phyloP scores from a whole-genome alignment of 257 asterid species.

The Echium plantagineum region DNA sequence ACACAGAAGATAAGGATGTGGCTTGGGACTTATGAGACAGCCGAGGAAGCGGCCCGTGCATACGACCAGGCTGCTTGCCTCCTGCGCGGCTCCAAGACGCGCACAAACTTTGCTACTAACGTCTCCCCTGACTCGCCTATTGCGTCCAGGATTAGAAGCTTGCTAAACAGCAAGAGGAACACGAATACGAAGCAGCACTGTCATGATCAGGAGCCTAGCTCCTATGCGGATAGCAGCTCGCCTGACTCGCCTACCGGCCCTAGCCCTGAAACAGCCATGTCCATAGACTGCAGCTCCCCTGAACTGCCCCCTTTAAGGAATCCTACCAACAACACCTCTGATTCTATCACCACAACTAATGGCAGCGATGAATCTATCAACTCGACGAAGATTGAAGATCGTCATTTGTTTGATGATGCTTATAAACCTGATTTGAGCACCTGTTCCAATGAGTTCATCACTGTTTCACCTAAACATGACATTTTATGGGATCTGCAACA shows the following conservation, averaged over 20 bases:
- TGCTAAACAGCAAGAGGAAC: constrained; percentile 37
- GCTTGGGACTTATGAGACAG: constrained; percentile 58
- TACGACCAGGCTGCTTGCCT: constrained; percentile 59
- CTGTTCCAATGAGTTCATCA: constrained; percentile 16
- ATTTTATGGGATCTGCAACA: constrained; percentile 16
- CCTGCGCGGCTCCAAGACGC: constrained; percentile 51
- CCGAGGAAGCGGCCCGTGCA: constrained; percentile 61
- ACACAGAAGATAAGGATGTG: constrained; percentile 65
- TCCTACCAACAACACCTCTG: constrained; percentile 1
- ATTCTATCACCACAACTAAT: constrained; percentile 4
- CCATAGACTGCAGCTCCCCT: constrained; percentile 3
- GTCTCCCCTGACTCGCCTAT: constrained; percentile 46
- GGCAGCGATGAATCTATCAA: not conserved
- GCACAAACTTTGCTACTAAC: constrained; percentile 37
- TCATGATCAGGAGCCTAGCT: not conserved
- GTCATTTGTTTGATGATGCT: constrained; percentile 21
- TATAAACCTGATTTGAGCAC: constrained; percentile 51
- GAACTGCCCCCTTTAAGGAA: not conserved
- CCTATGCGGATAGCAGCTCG: constrained; percentile 8
- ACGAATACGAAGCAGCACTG: constrained; percentile 4
- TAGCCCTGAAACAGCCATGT: not conserved
- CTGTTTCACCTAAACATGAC: constrained; percentile 6
- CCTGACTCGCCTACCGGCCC: not conserved
- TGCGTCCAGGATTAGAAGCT: constrained; percentile 40
- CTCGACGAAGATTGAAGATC: constrained; percentile 1